These are phyloP conservation scores for Limonium bicolor DNA, from an alignment of 148 eudicot species.

Conservation along the genomic window DNA sequence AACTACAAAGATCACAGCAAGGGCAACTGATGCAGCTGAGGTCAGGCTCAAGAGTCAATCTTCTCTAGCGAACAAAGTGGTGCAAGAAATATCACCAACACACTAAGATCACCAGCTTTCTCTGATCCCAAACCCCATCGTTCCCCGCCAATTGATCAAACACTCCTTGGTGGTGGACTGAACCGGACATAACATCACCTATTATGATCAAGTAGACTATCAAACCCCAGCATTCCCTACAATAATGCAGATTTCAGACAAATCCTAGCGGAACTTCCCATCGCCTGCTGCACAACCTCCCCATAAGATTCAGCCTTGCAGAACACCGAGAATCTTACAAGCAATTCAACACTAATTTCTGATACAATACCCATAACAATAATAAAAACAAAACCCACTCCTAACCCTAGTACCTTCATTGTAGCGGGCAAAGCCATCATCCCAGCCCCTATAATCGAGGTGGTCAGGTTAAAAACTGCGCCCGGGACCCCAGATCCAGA, in stretches of 20 bases:
- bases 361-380: constrained; percentile 78
- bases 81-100: constrained; percentile 53
- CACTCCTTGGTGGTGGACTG: constrained; percentile 58
- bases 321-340: constrained; percentile 56
- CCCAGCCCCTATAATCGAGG: constrained; percentile 67
- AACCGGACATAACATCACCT: constrained; percentile 96
- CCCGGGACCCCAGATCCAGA: no score
- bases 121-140: constrained; percentile 78
- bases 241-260: constrained; percentile 80
- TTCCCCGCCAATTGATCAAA: constrained; percentile 76
- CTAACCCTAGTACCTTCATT: constrained; percentile 52
- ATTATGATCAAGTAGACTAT: constrained; percentile 90
- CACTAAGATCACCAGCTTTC: constrained; percentile 58
- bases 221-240: constrained; percentile 82
- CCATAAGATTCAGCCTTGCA: constrained; percentile 70
- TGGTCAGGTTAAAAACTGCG: constrained; percentile 51
- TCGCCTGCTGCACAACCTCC: constrained; percentile 71
- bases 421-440: constrained; percentile 75
- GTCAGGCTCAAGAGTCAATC: constrained; percentile 90
- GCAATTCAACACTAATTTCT: constrained; percentile 65
- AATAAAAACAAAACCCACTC: constrained; percentile 56
- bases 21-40: constrained; percentile 93
- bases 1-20: constrained; percentile 76
- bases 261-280: constrained; percentile 61
- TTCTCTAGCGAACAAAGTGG: constrained; percentile 81